Evolutionary conservation across 352 stramenopile genomes (phyloP).

Genomic region (Pythium dissotocum): DNA sequence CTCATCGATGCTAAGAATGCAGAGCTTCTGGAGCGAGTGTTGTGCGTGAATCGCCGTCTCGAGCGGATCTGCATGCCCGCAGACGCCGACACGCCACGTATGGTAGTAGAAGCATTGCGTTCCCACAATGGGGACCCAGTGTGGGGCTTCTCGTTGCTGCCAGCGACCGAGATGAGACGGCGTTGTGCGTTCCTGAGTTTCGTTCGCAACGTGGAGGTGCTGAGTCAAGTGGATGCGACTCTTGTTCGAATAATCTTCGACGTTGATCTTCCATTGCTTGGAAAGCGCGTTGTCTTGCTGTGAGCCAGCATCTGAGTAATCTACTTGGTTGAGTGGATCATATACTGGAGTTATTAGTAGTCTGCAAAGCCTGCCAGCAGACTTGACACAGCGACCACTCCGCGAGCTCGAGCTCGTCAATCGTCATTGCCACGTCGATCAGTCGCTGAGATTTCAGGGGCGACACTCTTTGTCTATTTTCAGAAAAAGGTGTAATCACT

Average conservation of each 20-base stretch:
- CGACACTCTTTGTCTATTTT: no score
- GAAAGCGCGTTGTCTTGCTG: no score
- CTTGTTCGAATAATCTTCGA: neutral
- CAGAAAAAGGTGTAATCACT: no score
- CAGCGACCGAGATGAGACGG: neutral
- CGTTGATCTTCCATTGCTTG: neutral
- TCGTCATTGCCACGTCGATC: no score
- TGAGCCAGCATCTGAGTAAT: no score
- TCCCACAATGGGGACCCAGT: neutral
- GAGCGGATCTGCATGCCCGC: neutral
- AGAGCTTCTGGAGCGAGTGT: neutral
- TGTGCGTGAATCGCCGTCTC: neutral
- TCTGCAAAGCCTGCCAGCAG: no score
- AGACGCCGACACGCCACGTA: neutral
- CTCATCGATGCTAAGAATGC: neutral
- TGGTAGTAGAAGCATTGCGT: neutral
- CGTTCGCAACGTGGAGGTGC: neutral
- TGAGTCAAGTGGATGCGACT: neutral
- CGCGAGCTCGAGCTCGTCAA: no score
- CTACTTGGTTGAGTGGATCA: no score
- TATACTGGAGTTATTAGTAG: no score
- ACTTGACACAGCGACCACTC: no score
- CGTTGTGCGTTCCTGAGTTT: neutral
- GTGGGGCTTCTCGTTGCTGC: neutral
- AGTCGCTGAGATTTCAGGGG: no score